A percentile compares a stretch with the other conserved stretches of the same genome.
These are phyloP conservation scores for Botrytis byssoidea DNA, from an alignment of 2,329 filamentous ascomycete genomes.

Conservation along the genomic window DNA sequence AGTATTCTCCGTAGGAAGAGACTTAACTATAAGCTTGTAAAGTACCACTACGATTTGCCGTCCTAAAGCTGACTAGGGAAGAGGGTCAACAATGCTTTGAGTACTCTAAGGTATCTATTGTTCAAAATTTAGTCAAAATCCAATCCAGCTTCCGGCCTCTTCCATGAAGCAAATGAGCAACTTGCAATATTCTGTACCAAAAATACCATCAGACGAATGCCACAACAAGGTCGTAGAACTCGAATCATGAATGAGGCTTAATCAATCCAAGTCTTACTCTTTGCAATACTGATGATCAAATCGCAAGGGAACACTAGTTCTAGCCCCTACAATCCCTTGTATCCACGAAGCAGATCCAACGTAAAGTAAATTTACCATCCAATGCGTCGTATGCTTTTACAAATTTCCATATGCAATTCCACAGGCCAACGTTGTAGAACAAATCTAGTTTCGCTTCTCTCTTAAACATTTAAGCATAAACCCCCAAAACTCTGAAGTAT, in stretches of 20 bases:
- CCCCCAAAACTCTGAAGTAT: background rate
- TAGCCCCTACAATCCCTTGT: background rate
- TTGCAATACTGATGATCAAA: background rate
- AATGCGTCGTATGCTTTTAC: constrained; percentile 5
- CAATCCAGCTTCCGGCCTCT: background rate
- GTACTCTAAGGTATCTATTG: background rate
- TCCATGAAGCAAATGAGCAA: background rate
- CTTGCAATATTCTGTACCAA: background rate
- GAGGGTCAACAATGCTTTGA: background rate
- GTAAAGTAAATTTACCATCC: background rate
- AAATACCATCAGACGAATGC: background rate
- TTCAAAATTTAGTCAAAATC: background rate
- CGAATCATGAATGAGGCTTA: no score
- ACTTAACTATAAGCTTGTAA: background rate
- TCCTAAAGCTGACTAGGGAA: no score
- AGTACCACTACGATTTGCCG: background rate
- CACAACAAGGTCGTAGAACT: background rate
- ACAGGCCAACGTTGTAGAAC: background rate
- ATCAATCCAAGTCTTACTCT: background rate
- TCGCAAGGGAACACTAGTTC: background rate
- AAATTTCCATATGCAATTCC: background rate
- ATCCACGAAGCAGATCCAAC: background rate
- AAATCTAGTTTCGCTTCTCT: background rate
- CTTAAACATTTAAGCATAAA: background rate
- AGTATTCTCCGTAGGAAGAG: background rate